phyloP scores from a whole-genome alignment of 2,329 filamentous ascomycete genomes.

The Didymella glomerata region DNA sequence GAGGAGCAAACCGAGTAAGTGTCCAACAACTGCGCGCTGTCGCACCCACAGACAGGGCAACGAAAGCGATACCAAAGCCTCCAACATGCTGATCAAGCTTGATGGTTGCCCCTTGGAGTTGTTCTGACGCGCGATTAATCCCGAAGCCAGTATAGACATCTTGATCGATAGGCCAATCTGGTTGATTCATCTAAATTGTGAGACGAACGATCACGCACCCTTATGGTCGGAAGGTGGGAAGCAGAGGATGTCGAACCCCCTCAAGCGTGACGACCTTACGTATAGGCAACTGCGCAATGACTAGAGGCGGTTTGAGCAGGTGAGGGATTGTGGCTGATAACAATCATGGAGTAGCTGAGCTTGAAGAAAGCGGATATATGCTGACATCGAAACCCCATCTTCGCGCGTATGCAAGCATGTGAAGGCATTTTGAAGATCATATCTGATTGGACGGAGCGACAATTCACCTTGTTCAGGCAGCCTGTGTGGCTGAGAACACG shows the following conservation, averaged over 20 bases:
- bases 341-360: too few relatives aligned
- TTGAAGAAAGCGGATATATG: neutral
- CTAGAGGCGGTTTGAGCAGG: neutral
- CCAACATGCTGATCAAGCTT: conserved; percentile 24
- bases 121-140: conserved; percentile 24
- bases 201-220: neutral
- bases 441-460: neutral
- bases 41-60: conserved; percentile 28
- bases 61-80: conserved; percentile 29
- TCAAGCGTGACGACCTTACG: neutral
- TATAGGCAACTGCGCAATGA: neutral
- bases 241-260: too few relatives aligned
- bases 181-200: neutral
- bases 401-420: neutral
- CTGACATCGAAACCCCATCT: neutral
- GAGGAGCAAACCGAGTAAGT: conserved; percentile 23
- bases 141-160: conserved; percentile 25
- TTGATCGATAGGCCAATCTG: neutral
- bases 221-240: neutral
- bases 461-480: neutral
- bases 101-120: conserved; percentile 24
- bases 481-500: neutral
- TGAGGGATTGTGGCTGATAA: too few relatives aligned
- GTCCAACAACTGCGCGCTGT: conserved; percentile 28
- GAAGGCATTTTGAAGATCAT: neutral